Evolutionary conservation across 495 filamentous ascomycete genomes (phyloP), one percentile per base, ranked within the genome.

Genomic region (Penicillium cosmopolitanum): DNA sequence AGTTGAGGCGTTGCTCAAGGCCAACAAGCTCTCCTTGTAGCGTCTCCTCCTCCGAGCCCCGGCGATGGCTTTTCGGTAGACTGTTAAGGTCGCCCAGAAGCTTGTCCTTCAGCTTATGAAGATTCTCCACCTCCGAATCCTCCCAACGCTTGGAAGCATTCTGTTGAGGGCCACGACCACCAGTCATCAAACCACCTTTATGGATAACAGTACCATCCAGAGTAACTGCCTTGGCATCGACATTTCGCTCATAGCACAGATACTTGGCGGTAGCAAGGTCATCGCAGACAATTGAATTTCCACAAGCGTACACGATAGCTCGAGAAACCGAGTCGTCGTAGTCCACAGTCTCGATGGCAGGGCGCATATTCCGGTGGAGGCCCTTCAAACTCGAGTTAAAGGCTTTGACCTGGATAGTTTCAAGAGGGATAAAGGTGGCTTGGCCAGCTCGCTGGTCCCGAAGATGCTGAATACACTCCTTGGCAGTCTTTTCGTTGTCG

Each of bases 121-220:
- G 81, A 63, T 90, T 89, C 56, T 95, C 90, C 12, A 97, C 84
- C 59, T 96, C 93, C 7, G 88, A 84, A 61, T 96, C 93, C 65
- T 96, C 93, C 80, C 94, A 98, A 35, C 90, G 85, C 38, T 93
- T 88, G 56, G 89, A 88, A 42, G 42, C 46, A 23, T 84, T 85
- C 43, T 88, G 85, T 68, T 87, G 88, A 18, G 85, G 85, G 16
- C 90, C 86, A 35, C 90, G 86, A 60, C 95, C 95, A 80, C 95
- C 95, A 21, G 95, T 98, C 92, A 99, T 97, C 42, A 92, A 82
- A 68, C 95, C 96, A n/a, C 89, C 92, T 69, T 97, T 97, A 74
- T 97, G 93, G 55, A 98, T 97, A 35, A 98, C 90, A 31, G 86
- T 90, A 25, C 95, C 96, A 67, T 97, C 91, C 9, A 97, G 69